Base-by-base conservation (phyloP, 306 rosid genomes). In the Cicer bijugum region DNA sequence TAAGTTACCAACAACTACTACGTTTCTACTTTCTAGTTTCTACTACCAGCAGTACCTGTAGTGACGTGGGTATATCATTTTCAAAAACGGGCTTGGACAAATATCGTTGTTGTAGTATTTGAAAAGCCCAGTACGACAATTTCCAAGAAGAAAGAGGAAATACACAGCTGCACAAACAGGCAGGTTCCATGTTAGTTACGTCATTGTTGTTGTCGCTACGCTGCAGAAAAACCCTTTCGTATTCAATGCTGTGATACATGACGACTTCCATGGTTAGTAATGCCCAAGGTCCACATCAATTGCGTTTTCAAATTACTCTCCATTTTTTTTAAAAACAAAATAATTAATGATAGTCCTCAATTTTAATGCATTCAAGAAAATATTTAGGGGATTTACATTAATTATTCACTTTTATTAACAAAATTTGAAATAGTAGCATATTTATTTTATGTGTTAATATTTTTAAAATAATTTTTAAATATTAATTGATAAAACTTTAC, bases 201-300 rank as follows among this genome's bases (percentile, higher is more conserved):
- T 75, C 78, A 81, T 70, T 50, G 78, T 19, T 81, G 15, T 75
- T 81, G 77, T 75, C 74, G 62, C 44, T 5, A 69, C 81, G 44
- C 38, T 12, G 10, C 48, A 60, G 2, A 52, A 55, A 19, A 11
- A 47, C 4, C 66, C 77, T 75, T 69, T 81, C 62, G 6, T 19
- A 53, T 76, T 81, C 84, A 63, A 65, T 56, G 56, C 69, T 63
- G 63, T 72, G 47, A 55, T 65, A 53, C 78, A 70, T 63, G 57
- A 75, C 55, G 37, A 63, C 7, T 69, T 81, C 51, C 64, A 81
- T 57, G n/a, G 67, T 33, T 74, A 28, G 67, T 17, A 57, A 11
- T 35, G 76, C 53, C 57, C 11, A 12, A 74, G 20, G 75, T 74
- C 71, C 71, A 51, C 84, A 14, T 80, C 75, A 63, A 2, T 39